A percentile compares a stretch with the other conserved stretches of the same genome.
Conservation (phyloP, 192 early-diverging fungal species). For the Umbelopsis sp. region DNA sequence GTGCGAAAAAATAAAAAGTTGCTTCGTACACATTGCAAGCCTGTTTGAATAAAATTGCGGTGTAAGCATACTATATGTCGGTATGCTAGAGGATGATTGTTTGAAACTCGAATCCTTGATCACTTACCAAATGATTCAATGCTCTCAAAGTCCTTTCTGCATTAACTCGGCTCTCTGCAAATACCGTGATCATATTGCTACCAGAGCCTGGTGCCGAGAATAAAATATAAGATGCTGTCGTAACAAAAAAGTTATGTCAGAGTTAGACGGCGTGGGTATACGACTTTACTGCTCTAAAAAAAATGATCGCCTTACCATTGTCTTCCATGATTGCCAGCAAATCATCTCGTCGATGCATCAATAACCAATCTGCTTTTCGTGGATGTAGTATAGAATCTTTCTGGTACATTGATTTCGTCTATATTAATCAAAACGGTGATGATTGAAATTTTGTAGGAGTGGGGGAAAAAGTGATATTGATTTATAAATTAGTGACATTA, state of each 20-base stretch:
- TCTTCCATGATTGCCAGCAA: constrained; percentile 74
- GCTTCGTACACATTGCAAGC: constrained; percentile 39
- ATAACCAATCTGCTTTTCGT: constrained; percentile 83
- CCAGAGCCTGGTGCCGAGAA: constrained; percentile 65
- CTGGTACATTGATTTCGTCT: constrained; percentile 51
- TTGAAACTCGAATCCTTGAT: not conserved
- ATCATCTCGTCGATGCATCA: constrained; percentile 62
- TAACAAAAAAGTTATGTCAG: not conserved
- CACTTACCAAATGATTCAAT: constrained; percentile 68
- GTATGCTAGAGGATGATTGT: not conserved
- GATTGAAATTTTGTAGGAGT: not conserved
- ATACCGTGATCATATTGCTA: constrained; percentile 55
- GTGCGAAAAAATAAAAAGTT: constrained; percentile 33
- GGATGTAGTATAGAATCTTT: constrained; percentile 47
- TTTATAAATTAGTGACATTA: not conserved
- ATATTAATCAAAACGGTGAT: constrained; percentile 17
- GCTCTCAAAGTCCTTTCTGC: constrained; percentile 72
- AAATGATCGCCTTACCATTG: constrained; percentile 55
- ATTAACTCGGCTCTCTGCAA: constrained; percentile 70
- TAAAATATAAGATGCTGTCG: constrained; percentile 51
- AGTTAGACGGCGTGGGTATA: not conserved
- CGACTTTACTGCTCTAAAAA: not conserved
- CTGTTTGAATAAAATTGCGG: not conserved
- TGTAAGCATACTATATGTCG: not conserved
- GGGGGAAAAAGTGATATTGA: too few relatives aligned